phyloP scores from a whole-genome alignment of 352 stramenopile genomes.

The Phytophthora constricta region DNA sequence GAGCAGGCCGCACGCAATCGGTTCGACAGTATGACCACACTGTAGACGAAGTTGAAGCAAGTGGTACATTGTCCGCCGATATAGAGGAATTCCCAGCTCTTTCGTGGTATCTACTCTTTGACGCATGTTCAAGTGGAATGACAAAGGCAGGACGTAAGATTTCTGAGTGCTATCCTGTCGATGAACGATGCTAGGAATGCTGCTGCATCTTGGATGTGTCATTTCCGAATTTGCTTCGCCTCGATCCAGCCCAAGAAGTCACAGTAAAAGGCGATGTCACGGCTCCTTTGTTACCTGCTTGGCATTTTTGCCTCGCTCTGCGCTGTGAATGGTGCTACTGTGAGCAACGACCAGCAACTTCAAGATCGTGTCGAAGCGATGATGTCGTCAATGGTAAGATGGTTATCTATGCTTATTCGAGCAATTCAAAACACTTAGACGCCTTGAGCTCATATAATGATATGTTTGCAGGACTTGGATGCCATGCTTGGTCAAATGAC shows the following conservation, averaged over 20 bases:
- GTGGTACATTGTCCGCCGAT: neutral
- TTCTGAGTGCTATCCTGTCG: neutral
- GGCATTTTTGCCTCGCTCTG: constrained; percentile 6
- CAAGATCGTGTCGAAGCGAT: constrained; percentile 31
- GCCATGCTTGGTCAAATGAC: constrained; percentile 91
- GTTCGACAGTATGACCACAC: neutral
- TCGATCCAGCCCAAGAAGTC: neutral
- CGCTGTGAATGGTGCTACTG: neutral
- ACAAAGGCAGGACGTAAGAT: constrained; percentile 1
- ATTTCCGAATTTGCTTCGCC: constrained; percentile 32
- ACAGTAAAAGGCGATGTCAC: constrained; percentile 15
- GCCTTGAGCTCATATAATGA: neutral
- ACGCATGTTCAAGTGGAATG: neutral
- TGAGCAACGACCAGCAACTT: constrained; percentile 15
- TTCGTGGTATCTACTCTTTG: neutral
- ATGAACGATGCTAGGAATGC: neutral
- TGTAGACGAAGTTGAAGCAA: neutral
- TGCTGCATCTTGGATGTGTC: constrained; percentile 1
- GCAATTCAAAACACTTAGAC: neutral
- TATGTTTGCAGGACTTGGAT: constrained; percentile 30
- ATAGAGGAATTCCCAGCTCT: neutral
- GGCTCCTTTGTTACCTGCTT: constrained; percentile 4
- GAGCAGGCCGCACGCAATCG: neutral
- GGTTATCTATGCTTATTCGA: no score
- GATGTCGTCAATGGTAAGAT: constrained; percentile 42